Base-by-base conservation (phyloP, 441 rosid genomes). In the Macaranga tanarius region DNA sequence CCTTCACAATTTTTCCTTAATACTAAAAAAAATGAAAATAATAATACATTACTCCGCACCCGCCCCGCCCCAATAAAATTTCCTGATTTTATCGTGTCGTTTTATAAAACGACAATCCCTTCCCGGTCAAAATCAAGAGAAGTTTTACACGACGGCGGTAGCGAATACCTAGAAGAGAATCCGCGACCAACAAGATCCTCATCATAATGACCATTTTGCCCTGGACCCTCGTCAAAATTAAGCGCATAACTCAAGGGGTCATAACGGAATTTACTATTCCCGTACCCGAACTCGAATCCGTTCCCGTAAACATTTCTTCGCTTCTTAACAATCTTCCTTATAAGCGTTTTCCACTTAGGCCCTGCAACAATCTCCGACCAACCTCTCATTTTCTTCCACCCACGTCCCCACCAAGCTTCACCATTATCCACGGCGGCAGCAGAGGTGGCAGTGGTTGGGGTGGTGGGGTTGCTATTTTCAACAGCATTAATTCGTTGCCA, bases 141-240 rank as follows among this genome's bases (percentile, higher is more conserved):
- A 63, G 79, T 69, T 76, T 84, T 83, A 10, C 85, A 66, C 2
- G 91, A 79, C 2, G 79, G 80, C n/a, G 92, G 91, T 7, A 86
- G 73, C 5, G 89, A 84, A 73, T 83, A 90, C 79, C 93, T 74
- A 10, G 81, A 78, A 4, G 94, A 90, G 81, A 90, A 92, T 61
- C 83, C 86, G 13, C 90, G 78, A 26, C 84, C 71, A 22, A 72
- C 5, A 16, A 64, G 62, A 75, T 85, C 90, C 50, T 84, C 89
- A 56, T 82, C 87, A 59, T 73, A 82, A 60, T 62, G 69, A 52
- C 80, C 78, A 13, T 77, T 71, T 6, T 75, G 80, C 58, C 76
- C 77, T 34, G 62, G 72, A 0, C 97, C 95, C 11, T 90, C 92
- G 42, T 92, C 96, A 66, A 92, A 91, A 68, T 91, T 91, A 71